phyloP scores from a whole-genome alignment of 2,329 filamentous ascomycete species.

The Macroventuria anomochaeta region DNA sequence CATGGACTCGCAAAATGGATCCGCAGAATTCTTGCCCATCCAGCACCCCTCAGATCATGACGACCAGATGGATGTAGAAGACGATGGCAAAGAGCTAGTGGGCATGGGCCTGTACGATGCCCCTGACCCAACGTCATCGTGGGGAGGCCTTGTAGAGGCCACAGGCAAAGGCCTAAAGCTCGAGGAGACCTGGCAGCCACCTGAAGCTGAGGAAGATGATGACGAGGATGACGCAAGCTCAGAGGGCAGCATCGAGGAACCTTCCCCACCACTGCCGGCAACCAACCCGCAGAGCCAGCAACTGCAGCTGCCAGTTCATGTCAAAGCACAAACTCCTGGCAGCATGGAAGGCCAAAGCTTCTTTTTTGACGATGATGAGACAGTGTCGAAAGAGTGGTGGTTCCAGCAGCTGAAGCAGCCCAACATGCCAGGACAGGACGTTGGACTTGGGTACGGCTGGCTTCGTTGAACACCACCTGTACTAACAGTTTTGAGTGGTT shows the following conservation, averaged over 20 bases:
- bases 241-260: conserved; percentile 54
- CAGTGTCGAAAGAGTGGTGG: conserved; percentile 51
- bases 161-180: conserved; percentile 78
- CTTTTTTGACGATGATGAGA: conserved; percentile 50
- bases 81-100: conserved; percentile 74
- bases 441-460: conserved; percentile 49
- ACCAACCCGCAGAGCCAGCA: conserved; percentile 26
- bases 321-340: conserved; percentile 36
- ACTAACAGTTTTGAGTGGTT: conserved; percentile 20
- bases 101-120: conserved; percentile 83
- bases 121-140: conserved; percentile 67
- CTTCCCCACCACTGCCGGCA: conserved; percentile 37
- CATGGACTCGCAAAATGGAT: conserved; percentile 27
- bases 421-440: conserved; percentile 47
- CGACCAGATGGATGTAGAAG: conserved; percentile 62
- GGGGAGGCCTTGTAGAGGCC: conserved; percentile 55
- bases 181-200: conserved; percentile 79
- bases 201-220: conserved; percentile 53
- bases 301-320: conserved; percentile 33
- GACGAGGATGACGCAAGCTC: conserved; percentile 56
- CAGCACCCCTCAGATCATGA: conserved; percentile 57
- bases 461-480: conserved; percentile 29
- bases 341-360: conserved; percentile 52
- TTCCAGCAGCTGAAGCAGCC: conserved; percentile 48
- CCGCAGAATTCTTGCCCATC: conserved; percentile 58